These are phyloP conservation scores for Eimeria praecox DNA, from an alignment of 169 alveolate genomes.

Conservation along the genomic window DNA sequence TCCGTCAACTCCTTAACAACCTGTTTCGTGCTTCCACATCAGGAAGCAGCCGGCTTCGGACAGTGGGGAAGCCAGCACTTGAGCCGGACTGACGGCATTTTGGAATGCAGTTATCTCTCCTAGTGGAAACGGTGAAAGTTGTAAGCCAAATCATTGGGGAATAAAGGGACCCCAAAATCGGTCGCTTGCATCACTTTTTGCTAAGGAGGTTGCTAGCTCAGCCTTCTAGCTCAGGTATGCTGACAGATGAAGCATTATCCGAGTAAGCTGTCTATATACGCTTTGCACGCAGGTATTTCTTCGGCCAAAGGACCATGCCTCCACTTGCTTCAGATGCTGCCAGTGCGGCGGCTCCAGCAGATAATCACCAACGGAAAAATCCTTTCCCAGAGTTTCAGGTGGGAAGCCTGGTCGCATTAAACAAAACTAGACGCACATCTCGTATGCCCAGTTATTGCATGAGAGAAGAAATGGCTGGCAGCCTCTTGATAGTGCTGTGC, in stretches of 20 bases:
- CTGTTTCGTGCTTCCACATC: not conserved
- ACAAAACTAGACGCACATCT: not conserved
- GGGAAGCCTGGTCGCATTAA: not conserved
- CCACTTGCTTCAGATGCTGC: conserved; percentile 45
- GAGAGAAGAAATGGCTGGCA: not conserved
- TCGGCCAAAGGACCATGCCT: conserved; percentile 32
- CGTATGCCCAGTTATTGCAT: not conserved
- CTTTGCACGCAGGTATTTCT: not conserved
- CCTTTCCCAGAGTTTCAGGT: conserved; percentile 77
- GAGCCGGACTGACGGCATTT: not conserved
- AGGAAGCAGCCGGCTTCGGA: not conserved
- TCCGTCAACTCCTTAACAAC: not conserved
- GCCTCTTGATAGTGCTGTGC: not conserved
- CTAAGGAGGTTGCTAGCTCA: not conserved
- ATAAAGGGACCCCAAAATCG: not conserved
- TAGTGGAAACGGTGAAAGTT: not conserved
- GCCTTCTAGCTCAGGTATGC: not conserved
- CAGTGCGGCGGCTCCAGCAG: conserved; percentile 51
- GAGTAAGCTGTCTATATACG: not conserved
- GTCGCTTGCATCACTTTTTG: not conserved
- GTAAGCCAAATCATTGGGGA: not conserved
- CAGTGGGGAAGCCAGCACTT: conserved; percentile 10
- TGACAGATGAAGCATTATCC: not conserved
- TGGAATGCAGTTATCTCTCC: not conserved
- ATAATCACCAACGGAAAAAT: conserved; percentile 52